A percentile compares a stretch with the other conserved stretches of the same genome.
Evolutionary conservation across 169 alveolate species (phyloP).

Genomic region (Plasmodium sp.): DNA sequence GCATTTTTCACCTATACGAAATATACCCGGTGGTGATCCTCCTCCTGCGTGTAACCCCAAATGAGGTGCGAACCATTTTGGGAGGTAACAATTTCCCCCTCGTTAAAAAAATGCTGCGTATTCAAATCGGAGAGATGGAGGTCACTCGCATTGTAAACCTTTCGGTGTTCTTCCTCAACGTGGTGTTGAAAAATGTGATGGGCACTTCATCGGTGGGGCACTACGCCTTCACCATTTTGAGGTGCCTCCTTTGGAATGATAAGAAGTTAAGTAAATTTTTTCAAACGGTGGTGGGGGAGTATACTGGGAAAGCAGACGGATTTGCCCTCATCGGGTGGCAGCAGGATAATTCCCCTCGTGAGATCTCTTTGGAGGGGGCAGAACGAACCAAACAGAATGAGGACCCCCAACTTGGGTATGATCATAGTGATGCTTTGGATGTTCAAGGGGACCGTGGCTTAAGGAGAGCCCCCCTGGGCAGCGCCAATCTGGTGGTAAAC

Average conservation of each 20-base stretch:
- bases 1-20: conserved; percentile 37
- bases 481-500: neutral
- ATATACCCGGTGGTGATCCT: conserved; percentile 2
- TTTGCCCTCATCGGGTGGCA: neutral
- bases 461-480: neutral
- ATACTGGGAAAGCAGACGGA: neutral
- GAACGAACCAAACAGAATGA: neutral
- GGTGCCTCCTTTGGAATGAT: conserved; percentile 10
- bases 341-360: neutral
- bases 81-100: neutral
- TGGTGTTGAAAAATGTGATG: neutral
- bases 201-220: neutral
- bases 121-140: neutral
- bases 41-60: neutral
- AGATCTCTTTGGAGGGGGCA: neutral
- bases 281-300: neutral
- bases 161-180: neutral
- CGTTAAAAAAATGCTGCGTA: conserved; percentile 2
- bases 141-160: neutral
- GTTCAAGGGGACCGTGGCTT: neutral
- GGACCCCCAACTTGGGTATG: neutral
- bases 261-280: conserved; percentile 10
- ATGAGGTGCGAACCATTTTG: neutral
- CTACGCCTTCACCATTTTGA: neutral
- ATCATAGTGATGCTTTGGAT: neutral